phyloP scores from a whole-genome alignment of 306 rosid species.

The Leucaena leucocephala region DNA sequence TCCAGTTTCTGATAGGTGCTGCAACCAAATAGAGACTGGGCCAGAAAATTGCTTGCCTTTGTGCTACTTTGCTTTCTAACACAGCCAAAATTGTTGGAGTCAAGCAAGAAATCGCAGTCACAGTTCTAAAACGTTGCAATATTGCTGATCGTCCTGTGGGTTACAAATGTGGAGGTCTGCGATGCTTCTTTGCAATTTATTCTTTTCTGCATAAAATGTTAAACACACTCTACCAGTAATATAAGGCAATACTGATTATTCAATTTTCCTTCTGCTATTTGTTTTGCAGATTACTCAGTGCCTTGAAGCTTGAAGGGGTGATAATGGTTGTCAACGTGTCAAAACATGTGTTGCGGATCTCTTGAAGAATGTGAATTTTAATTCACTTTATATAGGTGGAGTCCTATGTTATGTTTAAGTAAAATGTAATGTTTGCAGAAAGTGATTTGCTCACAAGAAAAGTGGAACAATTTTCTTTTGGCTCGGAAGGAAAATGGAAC shows the following conservation, averaged over 20 bases:
- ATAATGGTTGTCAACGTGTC: neutral
- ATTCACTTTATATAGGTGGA: neutral
- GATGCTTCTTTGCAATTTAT: neutral
- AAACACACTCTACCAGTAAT: neutral
- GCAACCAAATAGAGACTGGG: slow-evolving; percentile 49
- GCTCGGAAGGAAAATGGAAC: neutral
- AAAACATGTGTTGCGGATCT: neutral
- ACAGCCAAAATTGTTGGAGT: slow-evolving; percentile 47
- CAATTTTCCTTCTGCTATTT: neutral
- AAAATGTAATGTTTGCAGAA: neutral
- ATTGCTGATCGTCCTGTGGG: slow-evolving; percentile 51
- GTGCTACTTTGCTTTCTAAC: slow-evolving; percentile 52
- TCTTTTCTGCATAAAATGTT: neutral
- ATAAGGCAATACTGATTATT: neutral
- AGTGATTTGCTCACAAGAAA: neutral
- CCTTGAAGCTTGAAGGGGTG: slow-evolving; percentile 38
- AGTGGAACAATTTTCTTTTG: neutral
- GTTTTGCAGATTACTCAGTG: slow-evolving; percentile 46
- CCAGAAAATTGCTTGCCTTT: slow-evolving; percentile 52
- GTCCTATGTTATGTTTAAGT: neutral
- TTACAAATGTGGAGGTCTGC: slow-evolving; percentile 58
- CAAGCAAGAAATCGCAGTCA: slow-evolving; percentile 52
- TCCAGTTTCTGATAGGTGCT: slow-evolving; percentile 50
- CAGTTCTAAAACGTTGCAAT: slow-evolving; percentile 61
- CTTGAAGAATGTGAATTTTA: neutral